Conservation (phyloP, 179 eudicot genomes). For the Silene noctiflora region DNA sequence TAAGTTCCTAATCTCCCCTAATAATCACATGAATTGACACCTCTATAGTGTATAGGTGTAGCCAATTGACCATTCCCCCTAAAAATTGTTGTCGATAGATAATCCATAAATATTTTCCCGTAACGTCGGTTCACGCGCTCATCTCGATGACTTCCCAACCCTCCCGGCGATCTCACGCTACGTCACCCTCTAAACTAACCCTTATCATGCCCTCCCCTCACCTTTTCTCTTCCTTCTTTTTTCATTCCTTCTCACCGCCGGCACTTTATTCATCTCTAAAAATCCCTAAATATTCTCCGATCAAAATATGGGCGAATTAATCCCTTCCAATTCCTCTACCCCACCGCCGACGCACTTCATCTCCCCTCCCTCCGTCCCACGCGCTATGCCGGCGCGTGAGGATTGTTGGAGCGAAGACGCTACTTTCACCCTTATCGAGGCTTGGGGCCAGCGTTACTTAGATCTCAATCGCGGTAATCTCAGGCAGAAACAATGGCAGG, state of each 20-base stretch:
- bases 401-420: conserved; percentile 70
- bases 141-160: conserved; percentile 14
- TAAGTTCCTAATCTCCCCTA: too few species aligned
- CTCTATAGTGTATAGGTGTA: too few species aligned
- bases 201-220: conserved; percentile 18
- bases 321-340: conserved; percentile 13
- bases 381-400: conserved; percentile 41
- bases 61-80: too few species aligned
- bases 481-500: conserved; percentile 57
- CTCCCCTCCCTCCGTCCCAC: conserved; percentile 16
- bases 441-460: conserved; percentile 52
- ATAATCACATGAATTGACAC: too few species aligned
- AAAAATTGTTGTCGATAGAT: too few species aligned
- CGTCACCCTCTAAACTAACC: conserved; percentile 19
- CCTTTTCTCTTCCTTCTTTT: neutral
- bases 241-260: conserved; percentile 15
- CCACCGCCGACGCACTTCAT: conserved; percentile 17
- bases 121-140: conserved; percentile 42
- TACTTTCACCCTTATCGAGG: conserved; percentile 48
- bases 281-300: neutral
- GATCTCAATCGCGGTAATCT: conserved; percentile 54
- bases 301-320: neutral
- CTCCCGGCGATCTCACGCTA: conserved; percentile 44
- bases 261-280: neutral
- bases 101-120: too few species aligned